Percentiles rank a stretch among this genome's conserved stretches.
Evolutionary conservation across 768 basidiomycete species (phyloP).

Genomic region (Leccinum broughii): DNA sequence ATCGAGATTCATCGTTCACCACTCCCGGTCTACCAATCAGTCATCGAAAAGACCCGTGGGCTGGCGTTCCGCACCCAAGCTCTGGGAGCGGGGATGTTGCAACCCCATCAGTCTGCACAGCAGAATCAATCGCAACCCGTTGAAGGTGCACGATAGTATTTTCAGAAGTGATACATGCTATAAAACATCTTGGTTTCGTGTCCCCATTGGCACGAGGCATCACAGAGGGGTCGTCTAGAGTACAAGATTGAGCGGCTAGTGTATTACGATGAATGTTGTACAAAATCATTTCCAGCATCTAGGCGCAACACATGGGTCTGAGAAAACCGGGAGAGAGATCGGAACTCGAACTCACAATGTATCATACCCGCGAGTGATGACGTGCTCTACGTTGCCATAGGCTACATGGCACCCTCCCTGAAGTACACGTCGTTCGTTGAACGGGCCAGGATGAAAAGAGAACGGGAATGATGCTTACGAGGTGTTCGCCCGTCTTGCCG

Average conservation of each 20-base stretch:
- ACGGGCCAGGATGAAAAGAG: not conserved
- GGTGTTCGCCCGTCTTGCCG: slow-evolving; percentile 70
- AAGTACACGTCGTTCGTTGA: not conserved
- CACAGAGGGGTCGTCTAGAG: not conserved
- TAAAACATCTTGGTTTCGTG: slow-evolving; percentile 5
- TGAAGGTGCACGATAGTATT: slow-evolving; percentile 27
- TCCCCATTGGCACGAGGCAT: too few relatives aligned
- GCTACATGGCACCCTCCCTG: slow-evolving; percentile 46
- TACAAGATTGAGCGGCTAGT: not conserved
- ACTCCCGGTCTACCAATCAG: slow-evolving; percentile 86
- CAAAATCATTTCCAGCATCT: slow-evolving; percentile 41
- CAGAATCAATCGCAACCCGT: slow-evolving; percentile 34
- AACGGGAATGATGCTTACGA: slow-evolving; percentile 43
- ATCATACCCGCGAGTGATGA: slow-evolving; percentile 41
- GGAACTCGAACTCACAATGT: slow-evolving; percentile 40
- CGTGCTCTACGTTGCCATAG: slow-evolving; percentile 40
- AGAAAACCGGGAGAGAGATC: not conserved
- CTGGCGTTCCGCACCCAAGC: slow-evolving; percentile 90
- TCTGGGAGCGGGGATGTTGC: slow-evolving; percentile 73
- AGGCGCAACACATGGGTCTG: not conserved
- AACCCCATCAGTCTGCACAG: slow-evolving; percentile 33
- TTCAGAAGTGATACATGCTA: slow-evolving; percentile 1
- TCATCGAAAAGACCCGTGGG: slow-evolving; percentile 95
- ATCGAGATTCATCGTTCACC: slow-evolving; percentile 93
- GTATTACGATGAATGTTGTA: not conserved